Evolutionary conservation across 768 basidiomycete species (phyloP), one percentile per base, ranked within the genome.

Genomic region (Saitozyma podzolica): DNA sequence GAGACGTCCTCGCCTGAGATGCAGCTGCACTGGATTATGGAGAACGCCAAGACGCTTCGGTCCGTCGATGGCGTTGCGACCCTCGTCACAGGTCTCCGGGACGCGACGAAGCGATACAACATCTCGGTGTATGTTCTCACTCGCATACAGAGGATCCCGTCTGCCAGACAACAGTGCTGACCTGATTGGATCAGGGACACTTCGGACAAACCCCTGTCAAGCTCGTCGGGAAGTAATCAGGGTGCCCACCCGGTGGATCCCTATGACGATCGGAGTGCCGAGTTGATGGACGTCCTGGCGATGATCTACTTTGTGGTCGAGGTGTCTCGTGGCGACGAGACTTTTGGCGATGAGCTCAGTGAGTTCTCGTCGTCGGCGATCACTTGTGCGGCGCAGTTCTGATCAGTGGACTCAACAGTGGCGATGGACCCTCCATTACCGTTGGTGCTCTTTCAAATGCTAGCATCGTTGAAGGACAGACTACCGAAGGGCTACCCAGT

Each of bases 301-400:
- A 91, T 97, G 87, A 82, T 97, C 50, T 99, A 98, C 78, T 92
- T 96, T 76, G 81, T 98, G 58, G 88, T 97, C 13, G 95, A 98
- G 80, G 85, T 93, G 37, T 92, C 92, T 80, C 89, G 95, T 75
- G 88, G 89, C 3, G 89, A 96, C 67, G 92, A 94, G 62, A 88
- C 92, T 70, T 97, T 98, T 77, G 93, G 91, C 2, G 93, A 96
- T 69, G 95, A 98, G 80, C 83, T 98, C 53, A 98, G 95, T 96
- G 80, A 83, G 94, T 79, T 7, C 9, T 29, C 29, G 29, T 29
- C 29, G 7, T 5, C 53, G 3, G 3, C 39, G 8, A 13, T 11
- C 41, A 52, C 13, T 20, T 52, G 19, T 47, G 40, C 17, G 19
- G 40, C 42, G 7, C 14, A n/a, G 45, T 47, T 6, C 11, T 39